Base-by-base conservation (phyloP, 768 basidiomycete species). In the Steccherinum ochraceum region DNA sequence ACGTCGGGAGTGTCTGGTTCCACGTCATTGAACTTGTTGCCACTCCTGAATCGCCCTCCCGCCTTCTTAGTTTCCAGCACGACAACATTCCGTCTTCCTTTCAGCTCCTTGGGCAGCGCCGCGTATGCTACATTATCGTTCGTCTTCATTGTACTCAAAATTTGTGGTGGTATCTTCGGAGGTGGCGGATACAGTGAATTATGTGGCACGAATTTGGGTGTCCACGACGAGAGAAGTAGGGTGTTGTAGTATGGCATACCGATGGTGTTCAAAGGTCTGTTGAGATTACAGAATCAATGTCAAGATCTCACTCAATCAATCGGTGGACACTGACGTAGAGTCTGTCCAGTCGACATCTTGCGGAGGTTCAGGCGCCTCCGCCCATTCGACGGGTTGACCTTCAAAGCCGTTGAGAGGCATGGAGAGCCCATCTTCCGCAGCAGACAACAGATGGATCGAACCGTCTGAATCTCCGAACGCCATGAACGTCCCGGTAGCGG, bases 101-200 rank as follows among this genome's bases (percentile, higher is more conserved):
- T 80, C 19, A 95, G 72, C 55, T 95, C 93, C 60, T 84, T 85
- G 0, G 95, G 95, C 45, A 93, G 73, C 0, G 86, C 69, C 1
- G 95, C 93, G 64, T 96, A 97, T 3, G 90, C 89, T 24, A 97
- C 77, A 49, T 86, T 89, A 59, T 96, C 93, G 54, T 93, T 90
- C 55, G 78, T 78, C 63, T 89, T 90, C 77, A 97, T 90, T 2
- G 82, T 73, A 39, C 74, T 73, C 41, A 93, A 63, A 4, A 99
- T 74, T 57, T 89, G 82, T 5, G 80, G 73, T 2, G 95, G 93
- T 52, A 99, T 87, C 58, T 83, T 84, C 13, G 78, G 66, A 0
- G 89, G 84, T 1, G 87, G 81, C 5, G 88, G 88, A 56, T 80
- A 83, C 44, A 74, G 65, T 12, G 73, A 52, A 12, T 67, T 66